Base-by-base conservation (phyloP, 805 yeast genomes). In the Ogataea nonfermentans region DNA sequence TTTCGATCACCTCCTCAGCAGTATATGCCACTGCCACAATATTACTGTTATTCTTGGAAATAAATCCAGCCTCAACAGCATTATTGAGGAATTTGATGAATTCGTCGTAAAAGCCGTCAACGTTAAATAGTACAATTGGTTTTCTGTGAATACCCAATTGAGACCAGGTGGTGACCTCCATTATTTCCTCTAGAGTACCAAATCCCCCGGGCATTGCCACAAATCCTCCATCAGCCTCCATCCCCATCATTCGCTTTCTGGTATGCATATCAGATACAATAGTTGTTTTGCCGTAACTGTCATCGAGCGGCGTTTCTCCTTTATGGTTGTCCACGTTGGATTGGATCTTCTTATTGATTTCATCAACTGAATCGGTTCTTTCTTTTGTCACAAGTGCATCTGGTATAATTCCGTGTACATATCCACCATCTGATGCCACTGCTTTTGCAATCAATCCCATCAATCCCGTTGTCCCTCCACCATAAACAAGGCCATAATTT, bases 181-280 rank as follows among this genome's bases (percentile, higher is more conserved):
- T 80, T 46, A 88, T 70, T 65, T 88, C 96, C 63, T 88, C 96
- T 57, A 86, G 65, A 6, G 95, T 87, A 35, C 96, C 96, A 59
- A 79, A 87, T 2, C 96, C 96, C 47, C 96, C 96, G 10, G 96
- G 95, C 66, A 88, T 71, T 0, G 95, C 95, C 31, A 88, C 76
- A 62, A 88, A 88, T 7, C 62, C 62, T 0, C 91, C 95, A 50
- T 79, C 79, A n/a, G 91, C 81, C 60, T 84, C 90, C 55, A 76
- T 73, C 20, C 89, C 95, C 96, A 88, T 88, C 69, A 84, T 53
- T 59, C 80, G 73, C 69, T 88, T 88, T 59, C 96, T 74, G 3
- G 93, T 82, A 64, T 88, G 96, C 95, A 88, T 88, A 56, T 86
- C 95, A 37, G 76, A 71, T 2, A 88, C 96, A 51, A 88, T 71